phyloP scores from a whole-genome alignment of 176 grass and related monocot genomes.

The Secale cereale region DNA sequence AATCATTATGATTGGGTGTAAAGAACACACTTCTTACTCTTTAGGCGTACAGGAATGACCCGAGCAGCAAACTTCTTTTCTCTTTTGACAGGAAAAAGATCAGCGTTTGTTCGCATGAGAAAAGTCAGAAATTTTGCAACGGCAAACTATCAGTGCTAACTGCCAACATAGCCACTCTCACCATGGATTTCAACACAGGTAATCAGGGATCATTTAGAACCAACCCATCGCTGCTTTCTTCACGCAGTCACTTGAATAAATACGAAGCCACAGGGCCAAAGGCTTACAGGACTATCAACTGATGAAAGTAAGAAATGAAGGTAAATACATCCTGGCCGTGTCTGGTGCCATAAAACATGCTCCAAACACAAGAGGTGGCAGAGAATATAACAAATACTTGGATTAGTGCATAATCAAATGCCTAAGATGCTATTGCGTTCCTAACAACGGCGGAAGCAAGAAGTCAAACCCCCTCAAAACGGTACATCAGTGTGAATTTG shows the following conservation, averaged over 20 bases:
- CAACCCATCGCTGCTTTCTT: neutral
- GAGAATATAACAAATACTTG: constrained; percentile 18
- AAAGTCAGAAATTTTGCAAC: too few species aligned
- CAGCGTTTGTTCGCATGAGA: too few species aligned
- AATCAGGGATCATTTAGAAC: neutral
- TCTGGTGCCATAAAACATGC: constrained; percentile 18
- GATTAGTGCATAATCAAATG: constrained; percentile 38
- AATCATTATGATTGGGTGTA: too few species aligned
- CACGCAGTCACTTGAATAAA: too few species aligned
- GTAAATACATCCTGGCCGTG: neutral
- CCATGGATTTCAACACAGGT: too few species aligned
- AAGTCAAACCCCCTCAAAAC: constrained; percentile 16
- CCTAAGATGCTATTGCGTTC: constrained; percentile 24
- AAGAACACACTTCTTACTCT: too few species aligned
- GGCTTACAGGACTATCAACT: neutral
- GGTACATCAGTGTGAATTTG: constrained; percentile 19
- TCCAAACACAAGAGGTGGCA: constrained; percentile 12
- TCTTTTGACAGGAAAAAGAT: too few species aligned
- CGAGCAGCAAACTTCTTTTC: too few species aligned
- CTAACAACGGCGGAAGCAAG: constrained; percentile 2
- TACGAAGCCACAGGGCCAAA: neutral
- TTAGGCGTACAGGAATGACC: too few species aligned
- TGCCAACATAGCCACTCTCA: too few species aligned
- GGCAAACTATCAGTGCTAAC: too few species aligned
- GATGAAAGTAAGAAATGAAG: neutral